Evolutionary conservation across 78 protist species (phyloP).

Genomic region (Dictyostelium citrinum): DNA sequence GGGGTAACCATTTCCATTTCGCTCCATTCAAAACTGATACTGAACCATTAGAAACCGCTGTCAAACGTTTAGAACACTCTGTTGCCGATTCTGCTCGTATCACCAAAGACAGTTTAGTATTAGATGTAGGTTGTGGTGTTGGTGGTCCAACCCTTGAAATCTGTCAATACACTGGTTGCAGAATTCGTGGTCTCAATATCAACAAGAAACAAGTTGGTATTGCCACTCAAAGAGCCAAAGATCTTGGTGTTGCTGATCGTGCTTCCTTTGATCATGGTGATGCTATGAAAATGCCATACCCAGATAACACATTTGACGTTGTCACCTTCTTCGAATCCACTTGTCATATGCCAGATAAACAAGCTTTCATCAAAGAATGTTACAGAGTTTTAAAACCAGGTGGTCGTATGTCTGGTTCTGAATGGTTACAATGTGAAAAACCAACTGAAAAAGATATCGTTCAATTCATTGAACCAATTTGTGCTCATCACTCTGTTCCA

Average conservation of each 20-base stretch:
- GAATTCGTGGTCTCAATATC: conserved; percentile 64
- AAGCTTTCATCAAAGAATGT: conserved; percentile 55
- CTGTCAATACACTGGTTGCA: conserved; percentile 67
- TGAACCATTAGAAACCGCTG: conserved; percentile 60
- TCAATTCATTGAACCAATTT: conserved; percentile 76
- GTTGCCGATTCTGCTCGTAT: conserved; percentile 68
- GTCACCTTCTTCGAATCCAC: conserved; percentile 66
- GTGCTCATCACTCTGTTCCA: conserved; percentile 75
- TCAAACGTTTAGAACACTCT: conserved; percentile 58
- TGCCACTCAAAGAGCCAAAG: conserved; percentile 47
- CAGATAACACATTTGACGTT: conserved; percentile 68
- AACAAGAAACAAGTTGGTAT: conserved; percentile 74
- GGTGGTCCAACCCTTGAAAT: conserved; percentile 78
- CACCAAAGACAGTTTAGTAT: conserved; percentile 46
- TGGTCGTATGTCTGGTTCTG: conserved; percentile 75
- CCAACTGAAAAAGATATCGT: conserved; percentile 76
- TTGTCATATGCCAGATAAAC: conserved; percentile 73
- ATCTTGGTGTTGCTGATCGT: conserved; percentile 59
- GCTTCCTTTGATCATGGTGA: conserved; percentile 69
- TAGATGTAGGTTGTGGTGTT: conserved; percentile 79
- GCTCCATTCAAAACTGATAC: conserved; percentile 73
- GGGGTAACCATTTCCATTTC: conserved; percentile 77
- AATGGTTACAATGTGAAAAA: conserved; percentile 66
- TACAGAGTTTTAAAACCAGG: conserved; percentile 76
- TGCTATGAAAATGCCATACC: conserved; percentile 78